Evolutionary conservation across 192 early-diverging fungal species (phyloP).

Genomic region (Backusella sp.): DNA sequence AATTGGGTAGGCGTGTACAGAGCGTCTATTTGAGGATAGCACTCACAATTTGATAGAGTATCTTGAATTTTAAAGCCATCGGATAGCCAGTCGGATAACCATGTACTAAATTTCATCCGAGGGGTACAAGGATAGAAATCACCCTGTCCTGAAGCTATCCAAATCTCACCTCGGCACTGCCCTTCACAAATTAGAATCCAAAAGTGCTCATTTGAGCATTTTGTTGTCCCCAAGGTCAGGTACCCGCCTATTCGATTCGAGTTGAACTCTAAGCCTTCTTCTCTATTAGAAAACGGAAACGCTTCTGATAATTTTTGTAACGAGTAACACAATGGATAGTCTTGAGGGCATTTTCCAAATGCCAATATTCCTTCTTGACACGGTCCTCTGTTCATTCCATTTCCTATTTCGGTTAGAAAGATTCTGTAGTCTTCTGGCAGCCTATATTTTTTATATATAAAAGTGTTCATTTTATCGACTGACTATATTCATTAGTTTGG

Average conservation of each 20-base stretch:
- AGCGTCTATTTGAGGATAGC: background rate
- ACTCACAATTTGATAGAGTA: background rate
- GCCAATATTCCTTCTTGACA: background rate
- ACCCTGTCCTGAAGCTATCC: background rate
- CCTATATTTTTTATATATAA: background rate
- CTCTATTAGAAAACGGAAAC: background rate
- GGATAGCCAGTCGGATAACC: background rate
- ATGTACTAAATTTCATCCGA: background rate
- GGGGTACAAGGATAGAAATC: background rate
- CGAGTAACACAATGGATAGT: background rate
- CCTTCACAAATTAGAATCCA: constrained; percentile 13
- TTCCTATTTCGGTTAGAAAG: background rate
- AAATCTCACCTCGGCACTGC: background rate
- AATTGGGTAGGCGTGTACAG: background rate
- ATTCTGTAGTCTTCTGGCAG: constrained; percentile 10
- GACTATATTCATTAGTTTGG: background rate
- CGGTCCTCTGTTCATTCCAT: constrained; percentile 5
- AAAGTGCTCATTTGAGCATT: constrained; percentile 1
- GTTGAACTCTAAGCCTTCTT: background rate
- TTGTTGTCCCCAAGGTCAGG: background rate
- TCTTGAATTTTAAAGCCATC: background rate
- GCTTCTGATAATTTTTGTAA: background rate
- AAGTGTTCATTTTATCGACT: background rate
- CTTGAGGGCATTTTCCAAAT: background rate
- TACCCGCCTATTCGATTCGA: constrained; percentile 3